A percentile compares a stretch with the other conserved stretches of the same genome.
These are phyloP conservation scores for Dendrostoma leiphaemia DNA, from an alignment of 2,329 filamentous ascomycete species.

Conservation along the genomic window DNA sequence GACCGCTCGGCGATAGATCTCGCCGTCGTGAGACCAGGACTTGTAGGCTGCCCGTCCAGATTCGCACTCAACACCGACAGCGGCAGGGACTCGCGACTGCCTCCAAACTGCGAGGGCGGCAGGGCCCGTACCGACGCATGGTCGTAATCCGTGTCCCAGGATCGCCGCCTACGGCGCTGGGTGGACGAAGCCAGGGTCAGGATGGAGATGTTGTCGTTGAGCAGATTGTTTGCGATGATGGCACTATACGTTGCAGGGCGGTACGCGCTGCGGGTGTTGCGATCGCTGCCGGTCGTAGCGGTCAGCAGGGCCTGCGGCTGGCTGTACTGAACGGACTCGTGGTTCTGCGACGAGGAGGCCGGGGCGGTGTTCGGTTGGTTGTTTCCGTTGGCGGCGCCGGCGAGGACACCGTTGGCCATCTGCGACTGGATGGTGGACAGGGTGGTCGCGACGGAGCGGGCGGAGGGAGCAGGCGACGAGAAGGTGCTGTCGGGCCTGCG, in stretches of 20 bases:
- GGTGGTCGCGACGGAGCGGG: slow-evolving; percentile 78
- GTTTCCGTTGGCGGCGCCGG: slow-evolving; percentile 32
- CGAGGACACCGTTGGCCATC: slow-evolving; percentile 51
- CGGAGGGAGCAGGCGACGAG: slow-evolving; percentile 77
- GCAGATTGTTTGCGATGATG: slow-evolving; percentile 78
- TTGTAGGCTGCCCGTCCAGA: slow-evolving; percentile 48
- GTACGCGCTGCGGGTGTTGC: slow-evolving; percentile 29
- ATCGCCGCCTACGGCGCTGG: slow-evolving; percentile 72
- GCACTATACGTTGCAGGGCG: slow-evolving; percentile 71
- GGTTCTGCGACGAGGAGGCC: slow-evolving; percentile 35
- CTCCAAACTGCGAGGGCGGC: slow-evolving; percentile 80
- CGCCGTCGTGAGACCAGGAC: slow-evolving; percentile 54
- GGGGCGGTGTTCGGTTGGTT: slow-evolving; percentile 34
- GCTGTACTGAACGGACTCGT: slow-evolving; percentile 58
- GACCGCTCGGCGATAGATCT: slow-evolving; percentile 29
- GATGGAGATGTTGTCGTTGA: slow-evolving; percentile 84
- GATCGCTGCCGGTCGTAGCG: slow-evolving; percentile 57
- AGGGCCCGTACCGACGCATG: slow-evolving; percentile 75
- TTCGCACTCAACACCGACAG: slow-evolving; percentile 75
- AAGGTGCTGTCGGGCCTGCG: slow-evolving; percentile 74
- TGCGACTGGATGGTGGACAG: slow-evolving; percentile 82
- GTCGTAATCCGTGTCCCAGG: slow-evolving; percentile 69
- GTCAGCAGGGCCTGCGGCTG: slow-evolving; percentile 66
- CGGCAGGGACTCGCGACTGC: slow-evolving; percentile 75
- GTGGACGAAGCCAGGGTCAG: slow-evolving; percentile 80